Evolutionary conservation across 805 yeast genomes (phyloP).

Genomic region (Sugiyamaella qingdaonensis): DNA sequence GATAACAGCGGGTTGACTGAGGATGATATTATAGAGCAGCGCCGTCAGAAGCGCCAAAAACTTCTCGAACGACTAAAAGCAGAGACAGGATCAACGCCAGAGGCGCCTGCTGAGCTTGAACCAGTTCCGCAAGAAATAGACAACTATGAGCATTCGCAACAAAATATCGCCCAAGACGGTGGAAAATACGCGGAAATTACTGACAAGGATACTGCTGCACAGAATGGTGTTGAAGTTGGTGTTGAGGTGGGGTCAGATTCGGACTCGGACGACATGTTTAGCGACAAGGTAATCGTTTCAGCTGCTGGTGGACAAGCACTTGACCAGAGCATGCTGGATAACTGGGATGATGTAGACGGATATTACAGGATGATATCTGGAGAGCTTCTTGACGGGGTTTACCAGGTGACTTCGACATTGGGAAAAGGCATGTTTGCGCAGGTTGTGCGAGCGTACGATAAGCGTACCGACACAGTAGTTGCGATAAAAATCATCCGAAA

Average conservation of each 20-base stretch:
- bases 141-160: slow-evolving; percentile 3
- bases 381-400: slow-evolving; percentile 31
- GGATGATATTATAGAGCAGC: slow-evolving; percentile 22
- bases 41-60: slow-evolving; percentile 21
- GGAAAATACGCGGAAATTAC: not conserved
- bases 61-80: slow-evolving; percentile 13
- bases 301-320: slow-evolving; percentile 8
- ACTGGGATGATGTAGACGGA: slow-evolving; percentile 35
- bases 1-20: slow-evolving; percentile 13
- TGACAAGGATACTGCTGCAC: slow-evolving; percentile 7
- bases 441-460: slow-evolving; percentile 32
- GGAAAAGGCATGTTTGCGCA: slow-evolving; percentile 36
- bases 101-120: not conserved
- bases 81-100: not conserved
- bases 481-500: slow-evolving; percentile 64
- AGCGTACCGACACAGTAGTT: slow-evolving; percentile 28
- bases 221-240: not conserved
- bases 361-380: slow-evolving; percentile 33
- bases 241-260: not conserved
- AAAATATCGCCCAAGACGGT: not conserved
- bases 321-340: slow-evolving; percentile 26
- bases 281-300: slow-evolving; percentile 6
- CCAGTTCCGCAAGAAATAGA: not conserved
- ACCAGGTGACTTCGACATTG: slow-evolving; percentile 27
- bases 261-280: slow-evolving; percentile 30